Percentiles rank a stretch among this genome's conserved stretches.
These are phyloP conservation scores for Phellopilus nigrolimitatus DNA, from an alignment of 1,284 basidiomycete species.

Conservation along the genomic window DNA sequence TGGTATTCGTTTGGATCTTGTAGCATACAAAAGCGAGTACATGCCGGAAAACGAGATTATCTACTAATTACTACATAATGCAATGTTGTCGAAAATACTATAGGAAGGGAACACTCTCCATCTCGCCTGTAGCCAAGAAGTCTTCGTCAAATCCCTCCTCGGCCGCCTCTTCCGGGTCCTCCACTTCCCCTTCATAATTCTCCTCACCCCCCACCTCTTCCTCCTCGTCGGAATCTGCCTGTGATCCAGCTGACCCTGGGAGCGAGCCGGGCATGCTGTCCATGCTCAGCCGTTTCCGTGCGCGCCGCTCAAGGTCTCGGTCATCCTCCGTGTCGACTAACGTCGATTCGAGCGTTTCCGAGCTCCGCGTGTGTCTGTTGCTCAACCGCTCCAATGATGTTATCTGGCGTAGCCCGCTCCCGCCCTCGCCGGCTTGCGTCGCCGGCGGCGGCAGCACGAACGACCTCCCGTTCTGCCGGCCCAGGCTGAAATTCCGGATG, in stretches of 20 bases:
- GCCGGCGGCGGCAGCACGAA: constrained; percentile 31
- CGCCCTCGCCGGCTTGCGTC: constrained; percentile 17
- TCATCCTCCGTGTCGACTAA: constrained; percentile 42
- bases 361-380: constrained; percentile 47
- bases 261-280: constrained; percentile 83
- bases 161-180: constrained; percentile 43
- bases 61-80: no score
- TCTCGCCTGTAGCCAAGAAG: constrained; percentile 74
- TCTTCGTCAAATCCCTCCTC: constrained; percentile 77
- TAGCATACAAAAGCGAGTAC: not conserved
- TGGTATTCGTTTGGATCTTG: no score
- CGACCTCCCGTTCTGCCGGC: constrained; percentile 36
- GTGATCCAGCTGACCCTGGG: constrained; percentile 36
- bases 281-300: constrained; percentile 53
- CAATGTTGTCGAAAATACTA: constrained; percentile 30
- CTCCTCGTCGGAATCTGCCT: constrained; percentile 31
- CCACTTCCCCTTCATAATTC: constrained; percentile 33
- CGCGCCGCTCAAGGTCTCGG: constrained; percentile 34
- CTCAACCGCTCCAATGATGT: constrained; percentile 67
- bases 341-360: constrained; percentile 35
- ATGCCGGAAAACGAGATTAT: not conserved
- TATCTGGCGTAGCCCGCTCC: constrained; percentile 37
- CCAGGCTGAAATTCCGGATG: constrained; percentile 77
- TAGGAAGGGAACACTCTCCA: constrained; percentile 79
- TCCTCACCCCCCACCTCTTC: constrained; percentile 33